These are phyloP conservation scores for Cystobasidium onofrii DNA, from an alignment of 768 basidiomycete genomes.

Conservation along the genomic window DNA sequence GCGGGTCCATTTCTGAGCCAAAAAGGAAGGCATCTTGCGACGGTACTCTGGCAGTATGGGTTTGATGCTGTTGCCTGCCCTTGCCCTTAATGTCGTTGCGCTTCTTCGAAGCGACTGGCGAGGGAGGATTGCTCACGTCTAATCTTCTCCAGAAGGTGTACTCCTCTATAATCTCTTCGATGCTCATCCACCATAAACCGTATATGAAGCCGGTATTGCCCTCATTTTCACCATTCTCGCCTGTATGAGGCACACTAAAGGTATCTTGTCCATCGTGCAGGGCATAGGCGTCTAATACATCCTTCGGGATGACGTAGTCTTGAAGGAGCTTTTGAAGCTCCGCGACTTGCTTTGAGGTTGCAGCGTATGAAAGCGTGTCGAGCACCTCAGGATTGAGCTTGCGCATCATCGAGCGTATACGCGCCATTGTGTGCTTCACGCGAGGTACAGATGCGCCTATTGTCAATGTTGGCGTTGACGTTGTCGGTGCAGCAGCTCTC, in stretches of 20 bases:
- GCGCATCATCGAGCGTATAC: conserved; percentile 70
- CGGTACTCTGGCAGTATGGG: not conserved
- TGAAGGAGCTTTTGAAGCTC: conserved; percentile 71
- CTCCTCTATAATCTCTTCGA: conserved; percentile 88
- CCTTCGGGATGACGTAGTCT: conserved; percentile 57
- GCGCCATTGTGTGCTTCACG: conserved; percentile 70
- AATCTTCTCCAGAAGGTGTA: conserved; percentile 96
- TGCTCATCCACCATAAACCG: conserved; percentile 80
- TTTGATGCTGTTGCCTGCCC: not conserved
- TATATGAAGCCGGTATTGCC: conserved; percentile 89
- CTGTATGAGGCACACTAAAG: conserved; percentile 64
- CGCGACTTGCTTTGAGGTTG: conserved; percentile 67
- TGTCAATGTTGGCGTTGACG: not conserved
- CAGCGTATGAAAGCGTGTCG: conserved; percentile 89
- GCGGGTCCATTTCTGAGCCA: conserved; percentile 22
- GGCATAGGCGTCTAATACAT: conserved; percentile 83
- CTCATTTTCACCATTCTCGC: conserved; percentile 39
- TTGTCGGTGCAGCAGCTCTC: not conserved
- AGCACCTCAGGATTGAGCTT: conserved; percentile 87
- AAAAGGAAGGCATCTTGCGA: conserved; percentile 2
- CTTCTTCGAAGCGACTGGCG: conserved; percentile 10
- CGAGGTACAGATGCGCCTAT: conserved; percentile 51
- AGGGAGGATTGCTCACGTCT: conserved; percentile 50
- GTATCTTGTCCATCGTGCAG: conserved; percentile 88
- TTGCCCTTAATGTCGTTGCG: conserved; percentile 15